Conservation (phyloP, 163 green algal genomes). For the Scenedesmus sp. region DNA sequence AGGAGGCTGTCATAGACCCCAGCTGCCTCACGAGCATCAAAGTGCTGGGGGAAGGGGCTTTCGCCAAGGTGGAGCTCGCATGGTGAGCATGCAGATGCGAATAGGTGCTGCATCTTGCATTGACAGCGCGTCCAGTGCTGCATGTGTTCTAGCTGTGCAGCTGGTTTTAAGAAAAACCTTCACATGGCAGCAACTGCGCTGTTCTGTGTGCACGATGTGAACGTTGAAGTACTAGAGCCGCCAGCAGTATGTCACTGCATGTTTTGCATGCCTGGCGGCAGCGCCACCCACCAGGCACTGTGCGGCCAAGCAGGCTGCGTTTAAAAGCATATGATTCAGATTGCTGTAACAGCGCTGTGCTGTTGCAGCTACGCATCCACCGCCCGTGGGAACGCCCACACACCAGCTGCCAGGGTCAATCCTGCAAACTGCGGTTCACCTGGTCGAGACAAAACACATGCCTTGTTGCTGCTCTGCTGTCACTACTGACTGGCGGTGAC, state of each 20-base stretch:
- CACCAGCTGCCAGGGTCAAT: not conserved
- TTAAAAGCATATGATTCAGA: no score
- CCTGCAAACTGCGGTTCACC: no score
- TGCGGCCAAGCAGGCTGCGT: no score
- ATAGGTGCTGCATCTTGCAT: not conserved
- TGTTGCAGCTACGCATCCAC: no score
- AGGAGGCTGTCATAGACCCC: constrained; percentile 31
- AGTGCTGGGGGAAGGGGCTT: constrained; percentile 47
- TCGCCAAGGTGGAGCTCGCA: constrained; percentile 34
- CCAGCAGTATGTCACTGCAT: not conserved
- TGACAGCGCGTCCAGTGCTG: not conserved
- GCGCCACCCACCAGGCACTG: not conserved
- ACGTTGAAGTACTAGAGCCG: no score
- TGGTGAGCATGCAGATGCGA: constrained; percentile 33
- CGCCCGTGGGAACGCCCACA: no score
- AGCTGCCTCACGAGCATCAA: constrained; percentile 22
- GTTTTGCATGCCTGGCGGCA: not conserved
- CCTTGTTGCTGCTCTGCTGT: not conserved
- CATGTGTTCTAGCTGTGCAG: not conserved
- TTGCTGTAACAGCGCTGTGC: no score
- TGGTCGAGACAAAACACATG: no score
- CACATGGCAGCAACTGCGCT: not conserved
- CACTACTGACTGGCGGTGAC: not conserved
- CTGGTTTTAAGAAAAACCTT: no score
- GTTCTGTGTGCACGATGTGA: no score